Percentiles rank a stretch among this genome's conserved stretches.
These are phyloP conservation scores for Thinopyrum elongatum DNA, from an alignment of 176 grass and related monocot species.

Conservation along the genomic window DNA sequence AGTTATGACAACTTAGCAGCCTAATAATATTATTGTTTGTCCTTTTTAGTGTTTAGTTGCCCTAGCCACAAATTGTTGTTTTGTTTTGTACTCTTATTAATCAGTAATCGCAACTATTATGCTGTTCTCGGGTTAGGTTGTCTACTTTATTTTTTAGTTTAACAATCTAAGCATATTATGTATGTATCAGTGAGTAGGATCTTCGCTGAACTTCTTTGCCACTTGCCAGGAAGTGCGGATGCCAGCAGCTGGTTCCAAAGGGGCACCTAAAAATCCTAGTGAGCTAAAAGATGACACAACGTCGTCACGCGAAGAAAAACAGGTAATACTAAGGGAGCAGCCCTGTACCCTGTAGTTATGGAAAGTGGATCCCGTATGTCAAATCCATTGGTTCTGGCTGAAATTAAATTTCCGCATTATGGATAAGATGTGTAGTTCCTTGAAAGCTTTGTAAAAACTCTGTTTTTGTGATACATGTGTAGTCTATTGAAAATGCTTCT, in stretches of 20 bases:
- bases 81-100: slow-evolving; percentile 6
- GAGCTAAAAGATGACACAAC: slow-evolving; percentile 93
- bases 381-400: not conserved
- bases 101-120: not conserved
- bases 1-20: not conserved
- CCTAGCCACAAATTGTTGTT: slow-evolving; percentile 1
- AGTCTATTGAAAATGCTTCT: not conserved
- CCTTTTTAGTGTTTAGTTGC: not conserved
- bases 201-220: slow-evolving; percentile 32
- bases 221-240: slow-evolving; percentile 91
- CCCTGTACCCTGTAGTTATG: not conserved
- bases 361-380: not conserved
- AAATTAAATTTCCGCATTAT: not conserved
- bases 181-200: not conserved
- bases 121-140: not conserved
- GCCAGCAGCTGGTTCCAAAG: slow-evolving; percentile 87
- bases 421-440: not conserved
- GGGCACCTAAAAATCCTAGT: slow-evolving; percentile 70
- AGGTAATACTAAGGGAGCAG: slow-evolving; percentile 44
- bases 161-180: not conserved
- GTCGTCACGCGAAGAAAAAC: slow-evolving; percentile 78
- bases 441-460: not conserved
- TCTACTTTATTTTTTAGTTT: not conserved
- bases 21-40: not conserved
- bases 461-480: not conserved